These are phyloP conservation scores for Xylaria castorea DNA, from an alignment of 495 filamentous ascomycete genomes.

Conservation along the genomic window DNA sequence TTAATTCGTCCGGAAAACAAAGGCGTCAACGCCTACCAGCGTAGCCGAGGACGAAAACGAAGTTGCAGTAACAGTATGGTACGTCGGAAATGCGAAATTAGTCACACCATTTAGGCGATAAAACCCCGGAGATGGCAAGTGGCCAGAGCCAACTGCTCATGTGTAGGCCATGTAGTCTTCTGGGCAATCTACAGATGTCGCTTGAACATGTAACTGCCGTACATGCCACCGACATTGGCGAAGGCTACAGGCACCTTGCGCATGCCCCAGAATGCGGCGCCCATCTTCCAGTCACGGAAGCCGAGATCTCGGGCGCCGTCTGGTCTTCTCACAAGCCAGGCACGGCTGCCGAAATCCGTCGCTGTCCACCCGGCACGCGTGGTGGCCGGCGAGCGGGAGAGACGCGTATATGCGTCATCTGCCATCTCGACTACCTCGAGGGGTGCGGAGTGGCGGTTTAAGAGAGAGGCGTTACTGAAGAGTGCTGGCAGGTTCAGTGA, in stretches of 20 bases:
- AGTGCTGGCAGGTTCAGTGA: conserved; percentile 67
- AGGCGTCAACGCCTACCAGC: not conserved
- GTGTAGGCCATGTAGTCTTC: not conserved
- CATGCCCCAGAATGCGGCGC: conserved; percentile 87
- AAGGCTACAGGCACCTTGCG: conserved; percentile 80
- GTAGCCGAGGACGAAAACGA: not conserved
- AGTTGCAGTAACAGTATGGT: not conserved
- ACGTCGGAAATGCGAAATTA: not conserved
- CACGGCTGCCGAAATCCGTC: conserved; percentile 68
- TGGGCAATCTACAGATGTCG: conserved; percentile 47
- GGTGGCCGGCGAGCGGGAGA: conserved; percentile 57
- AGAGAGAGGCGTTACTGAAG: conserved; percentile 65
- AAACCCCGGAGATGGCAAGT: not conserved
- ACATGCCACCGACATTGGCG: conserved; percentile 83
- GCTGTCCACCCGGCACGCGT: conserved; percentile 68
- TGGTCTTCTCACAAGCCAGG: conserved; percentile 70
- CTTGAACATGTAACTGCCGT: conserved; percentile 84
- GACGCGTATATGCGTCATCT: conserved; percentile 70
- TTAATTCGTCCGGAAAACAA: conserved; percentile 11
- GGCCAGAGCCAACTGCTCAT: not conserved
- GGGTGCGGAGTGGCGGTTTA: conserved; percentile 68
- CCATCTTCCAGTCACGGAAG: conserved; percentile 82
- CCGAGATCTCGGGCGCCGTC: conserved; percentile 53
- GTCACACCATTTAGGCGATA: not conserved
- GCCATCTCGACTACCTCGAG: conserved; percentile 81